Percentiles rank a stretch among this genome's conserved stretches.
phyloP scores from a whole-genome alignment of 495 filamentous ascomycete species.

The Thermothielavioides terrestris region DNA sequence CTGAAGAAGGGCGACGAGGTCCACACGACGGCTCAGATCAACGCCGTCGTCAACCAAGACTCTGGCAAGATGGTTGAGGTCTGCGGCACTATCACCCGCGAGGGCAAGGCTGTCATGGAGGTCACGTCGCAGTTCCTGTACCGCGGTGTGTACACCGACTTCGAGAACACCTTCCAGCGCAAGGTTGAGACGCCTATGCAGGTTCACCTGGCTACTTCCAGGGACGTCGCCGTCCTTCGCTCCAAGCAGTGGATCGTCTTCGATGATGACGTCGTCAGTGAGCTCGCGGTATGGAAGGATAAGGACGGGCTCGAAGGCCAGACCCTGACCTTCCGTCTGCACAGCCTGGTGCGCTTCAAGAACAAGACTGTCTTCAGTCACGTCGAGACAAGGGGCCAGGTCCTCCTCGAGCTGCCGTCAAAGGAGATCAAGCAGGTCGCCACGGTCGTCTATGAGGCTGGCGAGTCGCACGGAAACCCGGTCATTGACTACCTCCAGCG shows the following conservation, averaged over 20 bases:
- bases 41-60: conserved; percentile 95
- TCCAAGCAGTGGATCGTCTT: conserved; percentile 97
- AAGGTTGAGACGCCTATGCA: conserved; percentile 95
- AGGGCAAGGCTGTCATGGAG: conserved; percentile 90
- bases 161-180: conserved; percentile 95
- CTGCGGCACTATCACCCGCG: conserved; percentile 84
- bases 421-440: conserved; percentile 97
- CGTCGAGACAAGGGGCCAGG: conserved; percentile 87
- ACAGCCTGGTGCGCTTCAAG: conserved; percentile 87
- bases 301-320: conserved; percentile 80
- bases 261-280: too few species aligned
- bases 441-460: conserved; percentile 87
- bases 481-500: conserved; percentile 94
- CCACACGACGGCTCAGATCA: conserved; percentile 89
- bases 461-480: conserved; percentile 85
- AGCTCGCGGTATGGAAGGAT: too few species aligned
- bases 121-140: conserved; percentile 98
- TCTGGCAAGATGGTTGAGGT: conserved; percentile 99
- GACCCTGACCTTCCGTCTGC: conserved; percentile 92
- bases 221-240: conserved; percentile 85
- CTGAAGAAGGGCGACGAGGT: conserved; percentile 90
- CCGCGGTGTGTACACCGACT: conserved; percentile 84
- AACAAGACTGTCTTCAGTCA: conserved; percentile 87
- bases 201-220: conserved; percentile 71
- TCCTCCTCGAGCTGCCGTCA: conserved; percentile 87